Conservation (phyloP, 1,139 yeast genomes). For the Kodamaea ohmeri region DNA sequence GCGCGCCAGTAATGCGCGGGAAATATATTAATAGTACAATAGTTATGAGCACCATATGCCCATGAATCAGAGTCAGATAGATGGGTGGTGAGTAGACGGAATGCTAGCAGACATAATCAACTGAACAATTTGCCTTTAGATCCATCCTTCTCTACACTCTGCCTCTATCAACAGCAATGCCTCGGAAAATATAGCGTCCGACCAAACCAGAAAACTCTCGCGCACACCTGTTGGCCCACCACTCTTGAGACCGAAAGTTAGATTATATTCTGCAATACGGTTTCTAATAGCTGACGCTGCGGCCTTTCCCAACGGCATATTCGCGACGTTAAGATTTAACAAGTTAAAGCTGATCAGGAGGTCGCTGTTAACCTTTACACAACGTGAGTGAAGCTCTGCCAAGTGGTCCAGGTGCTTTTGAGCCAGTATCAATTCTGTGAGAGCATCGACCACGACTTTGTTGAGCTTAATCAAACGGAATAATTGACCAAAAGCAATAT, state of each 20-base stretch:
- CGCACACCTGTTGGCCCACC: slow-evolving; percentile 31
- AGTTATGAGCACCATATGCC: too few relatives aligned
- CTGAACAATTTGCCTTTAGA: slow-evolving; percentile 15
- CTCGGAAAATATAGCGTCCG: background rate
- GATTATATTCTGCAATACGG: slow-evolving; percentile 27
- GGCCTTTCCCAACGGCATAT: slow-evolving; percentile 22
- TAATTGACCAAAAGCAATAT: slow-evolving; percentile 34
- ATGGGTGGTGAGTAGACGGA: too few relatives aligned
- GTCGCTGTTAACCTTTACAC: slow-evolving; percentile 38
- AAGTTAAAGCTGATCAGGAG: slow-evolving; percentile 37
- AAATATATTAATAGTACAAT: too few relatives aligned
- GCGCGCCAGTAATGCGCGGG: too few relatives aligned
- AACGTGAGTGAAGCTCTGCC: slow-evolving; percentile 28
- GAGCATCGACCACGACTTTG: slow-evolving; percentile 35
- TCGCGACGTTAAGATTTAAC: slow-evolving; percentile 28
- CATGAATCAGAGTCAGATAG: too few relatives aligned
- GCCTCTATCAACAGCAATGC: slow-evolving; percentile 31
- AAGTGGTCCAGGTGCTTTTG: slow-evolving; percentile 16
- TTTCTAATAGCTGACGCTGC: slow-evolving; percentile 24
- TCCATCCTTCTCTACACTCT: slow-evolving; percentile 42
- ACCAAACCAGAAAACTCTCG: background rate
- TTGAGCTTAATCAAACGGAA: slow-evolving; percentile 36
- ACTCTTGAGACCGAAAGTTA: slow-evolving; percentile 21
- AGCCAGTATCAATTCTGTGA: slow-evolving; percentile 18
- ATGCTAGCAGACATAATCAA: too few relatives aligned